Base-by-base conservation (phyloP, 2,329 filamentous ascomycete species). In the Pestalotiopsis sp. region DNA sequence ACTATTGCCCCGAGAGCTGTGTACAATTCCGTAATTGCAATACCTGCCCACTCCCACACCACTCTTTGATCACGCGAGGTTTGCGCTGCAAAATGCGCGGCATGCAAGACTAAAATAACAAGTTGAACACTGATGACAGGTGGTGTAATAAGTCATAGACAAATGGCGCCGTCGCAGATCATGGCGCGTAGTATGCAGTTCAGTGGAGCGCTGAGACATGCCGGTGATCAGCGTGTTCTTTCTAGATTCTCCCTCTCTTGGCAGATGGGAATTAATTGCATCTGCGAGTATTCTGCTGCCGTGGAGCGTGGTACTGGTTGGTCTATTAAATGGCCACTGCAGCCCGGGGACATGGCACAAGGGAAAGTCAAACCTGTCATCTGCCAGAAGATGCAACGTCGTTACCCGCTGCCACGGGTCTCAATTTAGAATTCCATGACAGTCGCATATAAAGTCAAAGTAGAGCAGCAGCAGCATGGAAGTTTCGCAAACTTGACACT, bases 151-250 rank as follows among this genome's bases (percentile, higher is more conserved):
- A 52, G 45, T 52, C 17, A 20, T n/a, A n/a, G 45, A 36, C 6
- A 36, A 36, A 52, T 52, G 45, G n/a, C 45, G 45, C 45, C 45
- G 45, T 52, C 45, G 45, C 45, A 52, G 14, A 52, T 52, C 45
- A 36, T 36, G 31, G 31, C 31, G 31, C 6, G 31, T 36, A 36
- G 6, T 36, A 36, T 27, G 2, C 25, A 36, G 57, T 14, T 25
- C 57, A 27, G 57, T 59, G 57, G 11, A 25, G 25, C 57, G 57
- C 57, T 59, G 57, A 59, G 57, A 59, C 57, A 59, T 59, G 57
- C 12, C 57, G 23, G 57, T 59, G 57, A 59, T 59, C 57, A 59
- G 25, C 17, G 57, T 59, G 57, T 59, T 23, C 7, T 36, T 31
- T 36, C 31, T 36, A 36, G 1, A 13, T 27, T 13, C 3, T 59